Base-by-base conservation (phyloP, 352 stramenopile species). In the Pythium angustatum region DNA sequence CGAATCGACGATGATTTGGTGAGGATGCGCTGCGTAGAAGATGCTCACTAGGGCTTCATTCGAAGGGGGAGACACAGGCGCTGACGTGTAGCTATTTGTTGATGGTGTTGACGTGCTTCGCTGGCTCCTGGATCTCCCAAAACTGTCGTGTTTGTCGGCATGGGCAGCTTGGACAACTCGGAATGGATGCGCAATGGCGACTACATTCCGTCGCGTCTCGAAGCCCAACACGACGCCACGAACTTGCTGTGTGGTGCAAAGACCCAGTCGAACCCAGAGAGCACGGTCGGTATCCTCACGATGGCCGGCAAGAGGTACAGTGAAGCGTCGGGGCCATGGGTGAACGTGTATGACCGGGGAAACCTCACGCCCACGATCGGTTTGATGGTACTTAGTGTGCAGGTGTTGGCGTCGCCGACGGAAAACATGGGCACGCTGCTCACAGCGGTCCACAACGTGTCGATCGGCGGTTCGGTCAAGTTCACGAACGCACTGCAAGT, bases 141-240 rank as follows among this genome's bases (percentile, higher is more conserved):
- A 36, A 21, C 2, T 15, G 12, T 41, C 34, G 34, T 41, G 8
- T 12, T 41, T 41, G 11, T n/a, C n/a, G n/a, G 34, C 30, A 12
- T 58, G 19, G 21, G 8, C 56, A 94, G 85, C 62, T 66, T 99
- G 69, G 97, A 99, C 78, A 99, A 97, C 74, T 98, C 94, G 64
- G 95, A 99, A 77, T 98, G 90, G 85, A 99, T 99, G 96, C 91
- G 98, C 44, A 99, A 99, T 79, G 97, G 97, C 43, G 98, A 99
- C 79, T 99, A 99, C 86, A 92, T 98, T 67, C 97, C 97, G 48
- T 98, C 96, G 53, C 94, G 98, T 55, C 81, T 99, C 53, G 96
- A 99, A 69, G 96, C 97, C 6, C 97, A 99, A 75, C 89, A 98
- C 69, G 98, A 99, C 78, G 97, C 97, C 7, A 96, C 96, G 31